Conservation (phyloP, 1,284 basidiomycete species). For the Boletus sp. region DNA sequence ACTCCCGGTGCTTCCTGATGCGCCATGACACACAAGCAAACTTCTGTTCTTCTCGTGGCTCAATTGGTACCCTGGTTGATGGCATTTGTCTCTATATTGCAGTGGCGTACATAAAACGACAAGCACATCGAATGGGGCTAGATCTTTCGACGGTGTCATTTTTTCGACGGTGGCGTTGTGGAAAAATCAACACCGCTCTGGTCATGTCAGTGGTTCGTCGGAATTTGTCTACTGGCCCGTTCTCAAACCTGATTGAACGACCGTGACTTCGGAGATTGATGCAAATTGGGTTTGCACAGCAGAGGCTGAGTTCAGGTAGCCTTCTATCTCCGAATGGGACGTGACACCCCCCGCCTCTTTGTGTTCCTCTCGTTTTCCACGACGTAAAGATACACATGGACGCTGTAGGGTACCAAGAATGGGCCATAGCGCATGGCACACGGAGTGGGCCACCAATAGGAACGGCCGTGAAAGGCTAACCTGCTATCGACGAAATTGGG, state of each 20-base stretch:
- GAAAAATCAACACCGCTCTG: conserved; percentile 17
- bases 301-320: conserved; percentile 13
- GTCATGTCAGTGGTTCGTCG: conserved; percentile 18
- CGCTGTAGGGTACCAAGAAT: neutral
- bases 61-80: conserved; percentile 13
- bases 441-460: conserved; percentile 6
- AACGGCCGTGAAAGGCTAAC: conserved; percentile 5
- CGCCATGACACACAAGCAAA: conserved; percentile 12
- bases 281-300: conserved; percentile 24
- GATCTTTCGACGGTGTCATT: conserved; percentile 7
- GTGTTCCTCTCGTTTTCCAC: conserved; percentile 4
- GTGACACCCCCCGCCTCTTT: conserved; percentile 14
- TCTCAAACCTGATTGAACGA: conserved; percentile 19
- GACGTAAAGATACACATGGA: conserved; percentile 24
- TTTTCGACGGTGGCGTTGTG: conserved; percentile 27
- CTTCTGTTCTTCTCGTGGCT: conserved; percentile 17
- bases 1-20: conserved; percentile 23
- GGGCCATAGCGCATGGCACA: neutral
- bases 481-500: conserved; percentile 8
- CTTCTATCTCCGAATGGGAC: conserved; percentile 26
- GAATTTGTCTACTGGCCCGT: conserved; percentile 21
- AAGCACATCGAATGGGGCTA: conserved; percentile 13
- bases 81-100: conserved; percentile 9
- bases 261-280: conserved; percentile 24
- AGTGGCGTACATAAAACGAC: conserved; percentile 23